A percentile compares a stretch with the other conserved stretches of the same genome.
These are phyloP conservation scores for Melampsora abietis-canadensis DNA, from an alignment of 1,284 basidiomycete species.

Conservation along the genomic window DNA sequence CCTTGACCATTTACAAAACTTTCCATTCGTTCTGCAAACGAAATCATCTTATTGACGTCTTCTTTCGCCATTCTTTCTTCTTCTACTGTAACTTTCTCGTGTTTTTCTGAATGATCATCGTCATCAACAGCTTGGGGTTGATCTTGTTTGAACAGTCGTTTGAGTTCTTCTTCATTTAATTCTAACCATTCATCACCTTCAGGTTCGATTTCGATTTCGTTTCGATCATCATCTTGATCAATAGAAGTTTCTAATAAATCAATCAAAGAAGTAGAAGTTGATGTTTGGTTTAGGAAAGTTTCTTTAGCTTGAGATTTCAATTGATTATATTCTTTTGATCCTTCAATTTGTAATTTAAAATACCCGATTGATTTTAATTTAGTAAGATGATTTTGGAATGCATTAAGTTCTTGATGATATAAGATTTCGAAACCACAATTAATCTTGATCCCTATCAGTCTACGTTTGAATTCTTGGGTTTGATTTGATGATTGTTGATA, in stretches of 20 bases:
- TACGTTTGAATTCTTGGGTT: slow-evolving; percentile 27
- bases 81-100: slow-evolving; percentile 52
- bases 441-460: slow-evolving; percentile 27
- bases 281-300: slow-evolving; percentile 3
- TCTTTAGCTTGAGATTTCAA: slow-evolving; percentile 68
- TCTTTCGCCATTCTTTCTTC: slow-evolving; percentile 51
- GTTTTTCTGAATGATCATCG: slow-evolving; percentile 59
- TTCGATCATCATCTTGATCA: background rate
- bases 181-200: slow-evolving; percentile 49
- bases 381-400: slow-evolving; percentile 49
- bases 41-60: slow-evolving; percentile 67
- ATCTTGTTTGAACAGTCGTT: slow-evolving; percentile 47
- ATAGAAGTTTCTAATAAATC: background rate
- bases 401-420: slow-evolving; percentile 69
- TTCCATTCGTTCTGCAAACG: slow-evolving; percentile 77
- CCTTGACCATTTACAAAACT: slow-evolving; percentile 82
- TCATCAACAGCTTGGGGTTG: slow-evolving; percentile 46
- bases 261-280: background rate
- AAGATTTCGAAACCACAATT: slow-evolving; percentile 87
- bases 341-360: slow-evolving; percentile 71
- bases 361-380: slow-evolving; percentile 61
- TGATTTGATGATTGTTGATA: background rate
- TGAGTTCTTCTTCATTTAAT: slow-evolving; percentile 57
- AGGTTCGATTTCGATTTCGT: background rate
- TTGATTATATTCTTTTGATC: slow-evolving; percentile 69